Conservation (phyloP, 2,329 filamentous ascomycete species). For the Pestalotiopsis sp. region DNA sequence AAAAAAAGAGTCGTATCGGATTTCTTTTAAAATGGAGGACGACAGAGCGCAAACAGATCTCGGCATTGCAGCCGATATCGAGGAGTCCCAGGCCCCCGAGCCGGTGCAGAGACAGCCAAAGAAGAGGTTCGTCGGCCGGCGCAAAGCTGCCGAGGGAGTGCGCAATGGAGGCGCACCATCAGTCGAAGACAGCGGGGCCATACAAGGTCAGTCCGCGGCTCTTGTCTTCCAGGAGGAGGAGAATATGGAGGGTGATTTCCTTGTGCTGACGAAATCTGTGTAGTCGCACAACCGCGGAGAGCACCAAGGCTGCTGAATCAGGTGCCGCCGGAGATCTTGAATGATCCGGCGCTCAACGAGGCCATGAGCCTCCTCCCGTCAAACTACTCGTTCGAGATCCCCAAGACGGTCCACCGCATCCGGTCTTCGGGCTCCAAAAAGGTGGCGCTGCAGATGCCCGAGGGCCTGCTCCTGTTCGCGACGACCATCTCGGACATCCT, state of each 20-base stretch:
- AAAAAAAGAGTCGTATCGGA: background rate
- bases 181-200: slow-evolving; percentile 64
- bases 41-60: slow-evolving; percentile 73
- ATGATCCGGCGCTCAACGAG: slow-evolving; percentile 83
- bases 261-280: slow-evolving; percentile 9
- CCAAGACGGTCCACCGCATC: slow-evolving; percentile 96
- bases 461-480: slow-evolving; percentile 91
- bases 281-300: slow-evolving; percentile 73
- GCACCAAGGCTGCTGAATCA: slow-evolving; percentile 85
- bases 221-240: background rate
- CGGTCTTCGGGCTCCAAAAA: slow-evolving; percentile 77
- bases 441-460: slow-evolving; percentile 95
- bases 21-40: slow-evolving; percentile 67
- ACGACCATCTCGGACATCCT: slow-evolving; percentile 98
- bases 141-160: slow-evolving; percentile 67
- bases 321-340: slow-evolving; percentile 83
- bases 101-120: slow-evolving; percentile 70
- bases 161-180: slow-evolving; percentile 40
- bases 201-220: slow-evolving; percentile 61
- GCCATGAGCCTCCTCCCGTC: slow-evolving; percentile 84
- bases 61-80: slow-evolving; percentile 69
- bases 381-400: slow-evolving; percentile 99
- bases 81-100: slow-evolving; percentile 45
- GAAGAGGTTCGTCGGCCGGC: slow-evolving; percentile 87
- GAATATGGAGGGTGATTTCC: background rate